Evolutionary conservation across 148 eudicot species (phyloP).

Genomic region (Rhododendron mucronatum): DNA sequence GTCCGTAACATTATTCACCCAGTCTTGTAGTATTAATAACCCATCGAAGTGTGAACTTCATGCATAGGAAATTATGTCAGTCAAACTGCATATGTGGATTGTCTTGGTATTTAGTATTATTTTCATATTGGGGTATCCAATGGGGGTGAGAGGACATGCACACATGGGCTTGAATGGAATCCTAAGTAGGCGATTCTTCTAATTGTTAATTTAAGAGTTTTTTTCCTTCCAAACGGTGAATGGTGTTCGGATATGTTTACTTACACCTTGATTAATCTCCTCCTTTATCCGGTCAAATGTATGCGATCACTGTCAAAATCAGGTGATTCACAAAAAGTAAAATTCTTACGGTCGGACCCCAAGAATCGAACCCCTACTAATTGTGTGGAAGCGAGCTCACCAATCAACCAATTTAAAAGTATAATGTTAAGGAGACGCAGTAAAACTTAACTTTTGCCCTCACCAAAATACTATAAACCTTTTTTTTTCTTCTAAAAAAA

Average conservation of each 20-base stretch:
- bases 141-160: neutral
- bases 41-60: neutral
- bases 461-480: neutral
- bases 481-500: neutral
- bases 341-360: rapidly evolving
- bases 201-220: no score
- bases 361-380: no score
- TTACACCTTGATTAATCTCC: no score
- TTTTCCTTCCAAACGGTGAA: no score
- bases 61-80: neutral
- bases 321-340: no score
- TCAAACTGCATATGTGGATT: neutral
- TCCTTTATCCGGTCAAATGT: no score
- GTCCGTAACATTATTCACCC: no score
- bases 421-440: neutral
- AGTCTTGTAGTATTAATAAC: neutral
- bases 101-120: neutral
- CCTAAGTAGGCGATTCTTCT: neutral
- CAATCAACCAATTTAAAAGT: neutral
- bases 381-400: no score
- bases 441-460: neutral
- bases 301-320: no score
- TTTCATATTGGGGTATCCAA: conserved; percentile 1
- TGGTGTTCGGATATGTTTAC: rapidly evolving
- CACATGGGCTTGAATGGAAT: conserved; percentile 13